A percentile compares a stretch with the other conserved stretches of the same genome.
Conservation (phyloP, 129 eudicot species). For the Arctium lappa region DNA sequence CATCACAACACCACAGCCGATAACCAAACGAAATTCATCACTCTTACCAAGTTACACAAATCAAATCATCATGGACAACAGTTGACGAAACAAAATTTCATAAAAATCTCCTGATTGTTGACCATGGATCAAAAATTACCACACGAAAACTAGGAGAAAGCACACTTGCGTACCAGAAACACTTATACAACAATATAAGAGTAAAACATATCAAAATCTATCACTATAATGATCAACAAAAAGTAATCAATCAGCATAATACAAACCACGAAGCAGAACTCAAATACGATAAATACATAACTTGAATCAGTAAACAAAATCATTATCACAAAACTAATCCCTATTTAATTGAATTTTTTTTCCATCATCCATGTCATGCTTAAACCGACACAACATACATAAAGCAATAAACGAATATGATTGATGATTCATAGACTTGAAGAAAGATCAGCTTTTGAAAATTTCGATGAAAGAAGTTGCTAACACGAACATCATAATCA, state of each 20-base stretch:
- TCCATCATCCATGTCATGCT: slow-evolving; percentile 12
- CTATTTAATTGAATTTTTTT: background rate
- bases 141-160: background rate
- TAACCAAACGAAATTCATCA: background rate
- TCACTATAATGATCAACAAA: slow-evolving; percentile 15
- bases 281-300: background rate
- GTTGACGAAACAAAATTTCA: background rate
- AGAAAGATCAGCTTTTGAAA: background rate
- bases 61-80: background rate
- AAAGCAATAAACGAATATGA: slow-evolving; percentile 3
- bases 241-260: background rate
- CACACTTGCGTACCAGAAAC: slow-evolving; percentile 17
- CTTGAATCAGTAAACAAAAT: background rate
- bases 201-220: background rate
- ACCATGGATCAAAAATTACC: background rate
- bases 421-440: slow-evolving; percentile 11
- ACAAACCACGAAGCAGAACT: background rate
- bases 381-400: slow-evolving; percentile 19
- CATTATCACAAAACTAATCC: background rate
- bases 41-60: background rate
- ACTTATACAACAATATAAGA: background rate
- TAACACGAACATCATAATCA: background rate
- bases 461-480: slow-evolving; percentile 1
- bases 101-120: slow-evolving; percentile 3
- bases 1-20: background rate